phyloP scores from a whole-genome alignment of 495 filamentous ascomycete genomes.

The Aspergillus egyptiacus region DNA sequence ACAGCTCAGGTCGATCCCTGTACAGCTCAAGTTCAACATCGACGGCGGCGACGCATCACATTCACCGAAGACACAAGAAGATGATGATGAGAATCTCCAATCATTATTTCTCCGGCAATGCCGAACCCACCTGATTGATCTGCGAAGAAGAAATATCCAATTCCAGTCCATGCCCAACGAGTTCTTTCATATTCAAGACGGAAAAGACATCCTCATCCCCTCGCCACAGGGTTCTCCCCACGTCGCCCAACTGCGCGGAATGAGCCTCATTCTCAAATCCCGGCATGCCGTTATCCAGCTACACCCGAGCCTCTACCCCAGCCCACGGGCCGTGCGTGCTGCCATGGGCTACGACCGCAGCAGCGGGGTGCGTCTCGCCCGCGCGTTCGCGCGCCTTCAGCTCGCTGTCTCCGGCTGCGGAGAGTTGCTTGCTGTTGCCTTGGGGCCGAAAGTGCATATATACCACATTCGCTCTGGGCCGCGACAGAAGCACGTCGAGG shows the following conservation, averaged over 20 bases:
- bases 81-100: not conserved
- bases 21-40: no score
- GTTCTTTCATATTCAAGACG: not conserved
- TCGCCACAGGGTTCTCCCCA: not conserved
- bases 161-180: not conserved
- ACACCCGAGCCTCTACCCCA: not conserved
- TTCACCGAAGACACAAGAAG: not conserved
- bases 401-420: not conserved
- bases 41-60: no score
- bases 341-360: not conserved
- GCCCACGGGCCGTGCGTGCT: not conserved
- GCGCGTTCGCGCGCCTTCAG: not conserved
- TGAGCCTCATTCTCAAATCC: not conserved
- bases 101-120: not conserved
- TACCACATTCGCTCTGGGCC: not conserved
- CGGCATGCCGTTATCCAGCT: not conserved
- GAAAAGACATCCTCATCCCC: not conserved
- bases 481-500: not conserved
- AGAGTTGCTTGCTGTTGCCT: not conserved
- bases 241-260: not conserved
- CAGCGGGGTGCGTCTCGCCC: not conserved
- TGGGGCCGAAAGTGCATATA: not conserved
- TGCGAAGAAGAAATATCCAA: not conserved
- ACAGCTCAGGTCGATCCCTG: not conserved
- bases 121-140: not conserved